A percentile compares a stretch with the other conserved stretches of the same genome.
Evolutionary conservation across 768 basidiomycete genomes (phyloP).

Genomic region (Suillus decipiens): DNA sequence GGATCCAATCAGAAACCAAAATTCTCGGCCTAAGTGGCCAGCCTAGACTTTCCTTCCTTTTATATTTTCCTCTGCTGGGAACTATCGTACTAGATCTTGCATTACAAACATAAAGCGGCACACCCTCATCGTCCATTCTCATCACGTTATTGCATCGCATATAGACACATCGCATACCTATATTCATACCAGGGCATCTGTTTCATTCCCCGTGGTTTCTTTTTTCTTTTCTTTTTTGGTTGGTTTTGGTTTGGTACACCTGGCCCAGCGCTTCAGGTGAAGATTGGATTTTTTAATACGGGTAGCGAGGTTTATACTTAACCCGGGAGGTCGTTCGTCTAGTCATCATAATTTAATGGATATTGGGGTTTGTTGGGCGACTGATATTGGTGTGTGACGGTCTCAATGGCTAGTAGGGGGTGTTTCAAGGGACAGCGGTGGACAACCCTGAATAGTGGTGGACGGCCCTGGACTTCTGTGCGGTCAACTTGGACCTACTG

Average conservation of each 20-base stretch:
- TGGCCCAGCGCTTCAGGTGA: slow-evolving; percentile 22
- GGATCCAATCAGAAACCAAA: slow-evolving; percentile 33
- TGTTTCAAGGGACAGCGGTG: neutral
- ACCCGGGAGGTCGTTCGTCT: slow-evolving; percentile 13
- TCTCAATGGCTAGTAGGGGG: neutral
- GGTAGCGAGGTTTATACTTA: slow-evolving; percentile 23
- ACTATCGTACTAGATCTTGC: slow-evolving; percentile 25
- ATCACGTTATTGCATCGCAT: slow-evolving; percentile 29
- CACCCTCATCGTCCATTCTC: slow-evolving; percentile 13
- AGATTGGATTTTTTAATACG: slow-evolving; percentile 14
- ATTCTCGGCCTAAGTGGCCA: slow-evolving; percentile 31
- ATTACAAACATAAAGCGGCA: slow-evolving; percentile 20
- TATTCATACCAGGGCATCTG: slow-evolving; percentile 37
- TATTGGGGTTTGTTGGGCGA: slow-evolving; percentile 41
- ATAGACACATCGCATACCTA: slow-evolving; percentile 37
- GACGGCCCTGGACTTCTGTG: neutral
- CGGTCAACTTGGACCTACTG: neutral
- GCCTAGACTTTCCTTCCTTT: slow-evolving; percentile 13
- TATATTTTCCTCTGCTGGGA: slow-evolving; percentile 18
- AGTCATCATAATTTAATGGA: slow-evolving; percentile 26
- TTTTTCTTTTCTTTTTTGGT: slow-evolving; percentile 16
- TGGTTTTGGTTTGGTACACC: slow-evolving; percentile 9
- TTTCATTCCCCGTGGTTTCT: slow-evolving; percentile 20
- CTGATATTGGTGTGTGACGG: slow-evolving; percentile 3
- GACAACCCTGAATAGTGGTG: neutral